Conservation (phyloP, 202 grass and related monocot genomes). For the Musa balbisiana region DNA sequence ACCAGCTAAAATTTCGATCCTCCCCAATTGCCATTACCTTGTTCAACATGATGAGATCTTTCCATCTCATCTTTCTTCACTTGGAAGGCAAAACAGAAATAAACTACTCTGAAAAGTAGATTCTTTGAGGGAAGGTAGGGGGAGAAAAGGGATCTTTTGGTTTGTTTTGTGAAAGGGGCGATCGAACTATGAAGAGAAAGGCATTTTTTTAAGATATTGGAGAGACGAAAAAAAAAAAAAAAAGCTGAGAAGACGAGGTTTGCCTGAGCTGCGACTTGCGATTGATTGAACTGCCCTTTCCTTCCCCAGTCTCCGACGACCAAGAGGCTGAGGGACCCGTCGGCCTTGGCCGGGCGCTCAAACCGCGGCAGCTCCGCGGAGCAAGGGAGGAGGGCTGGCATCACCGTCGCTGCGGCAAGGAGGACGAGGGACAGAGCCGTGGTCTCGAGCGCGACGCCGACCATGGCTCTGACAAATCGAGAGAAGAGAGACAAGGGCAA, state of each 20-base stretch:
- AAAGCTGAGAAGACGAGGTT: neutral
- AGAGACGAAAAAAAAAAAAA: neutral
- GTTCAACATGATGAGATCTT: too few species aligned
- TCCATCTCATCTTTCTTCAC: too few species aligned
- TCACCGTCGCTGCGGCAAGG: neutral
- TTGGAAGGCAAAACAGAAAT: too few species aligned
- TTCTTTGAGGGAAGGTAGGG: too few species aligned
- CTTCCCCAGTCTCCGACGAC: conserved; percentile 90
- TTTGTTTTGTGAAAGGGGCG: too few species aligned
- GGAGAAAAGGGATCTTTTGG: too few species aligned
- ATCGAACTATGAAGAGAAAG: neutral
- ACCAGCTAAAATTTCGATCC: too few species aligned
- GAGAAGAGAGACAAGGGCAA: neutral
- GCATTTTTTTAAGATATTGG: neutral
- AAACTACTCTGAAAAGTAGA: too few species aligned
- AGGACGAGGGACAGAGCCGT: neutral
- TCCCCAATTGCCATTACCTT: too few species aligned
- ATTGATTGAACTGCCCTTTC: conserved; percentile 63
- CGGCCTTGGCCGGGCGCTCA: conserved; percentile 46
- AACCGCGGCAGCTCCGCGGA: conserved; percentile 35
- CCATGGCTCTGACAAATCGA: neutral
- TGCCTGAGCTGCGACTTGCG: conserved; percentile 57
- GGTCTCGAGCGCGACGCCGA: neutral
- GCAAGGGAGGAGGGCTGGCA: conserved; percentile 4
- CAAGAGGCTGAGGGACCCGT: conserved; percentile 55